phyloP scores from a whole-genome alignment of 164 flowering plant species.

The Magnolia kwangsiensis region DNA sequence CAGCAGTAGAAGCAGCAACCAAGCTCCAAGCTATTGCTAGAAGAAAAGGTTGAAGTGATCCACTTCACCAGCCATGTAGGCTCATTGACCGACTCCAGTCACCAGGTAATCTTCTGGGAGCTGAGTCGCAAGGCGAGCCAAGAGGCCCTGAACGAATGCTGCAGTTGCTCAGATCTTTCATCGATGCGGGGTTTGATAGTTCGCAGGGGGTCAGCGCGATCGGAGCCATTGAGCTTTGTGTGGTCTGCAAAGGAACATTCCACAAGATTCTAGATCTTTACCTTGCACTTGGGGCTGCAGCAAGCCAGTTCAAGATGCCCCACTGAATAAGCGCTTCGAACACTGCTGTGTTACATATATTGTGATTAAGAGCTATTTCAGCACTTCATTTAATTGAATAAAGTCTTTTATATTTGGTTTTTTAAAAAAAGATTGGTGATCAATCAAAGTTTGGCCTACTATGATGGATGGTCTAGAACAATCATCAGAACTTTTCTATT shows the following conservation, averaged over 20 bases:
- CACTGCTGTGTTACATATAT: conserved; percentile 58
- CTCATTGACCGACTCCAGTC: conserved; percentile 54
- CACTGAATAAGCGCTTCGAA: conserved; percentile 56
- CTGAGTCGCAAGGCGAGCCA: conserved; percentile 50
- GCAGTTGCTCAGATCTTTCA: conserved; percentile 76
- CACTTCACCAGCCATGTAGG: conserved; percentile 80
- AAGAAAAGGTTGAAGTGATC: conserved; percentile 56
- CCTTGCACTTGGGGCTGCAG: conserved; percentile 54
- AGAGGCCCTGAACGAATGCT: conserved; percentile 47
- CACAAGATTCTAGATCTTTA: conserved; percentile 63
- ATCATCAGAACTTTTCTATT: too few relatives aligned
- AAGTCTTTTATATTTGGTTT: neutral
- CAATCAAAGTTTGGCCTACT: too few relatives aligned
- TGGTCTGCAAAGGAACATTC: conserved; percentile 67
- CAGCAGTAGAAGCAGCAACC: conserved; percentile 64
- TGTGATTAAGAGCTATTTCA: conserved; percentile 51
- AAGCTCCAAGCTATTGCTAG: conserved; percentile 30
- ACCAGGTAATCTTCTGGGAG: conserved; percentile 86
- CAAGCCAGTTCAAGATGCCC: conserved; percentile 86
- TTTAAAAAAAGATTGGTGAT: too few relatives aligned
- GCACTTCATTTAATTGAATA: conserved; percentile 51
- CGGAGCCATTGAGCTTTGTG: conserved; percentile 72
- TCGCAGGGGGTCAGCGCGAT: conserved; percentile 60
- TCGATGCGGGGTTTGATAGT: conserved; percentile 70
- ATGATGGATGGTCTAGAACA: too few relatives aligned